Conservation (phyloP, 352 stramenopile species). For the Phytophthora brassicae region DNA sequence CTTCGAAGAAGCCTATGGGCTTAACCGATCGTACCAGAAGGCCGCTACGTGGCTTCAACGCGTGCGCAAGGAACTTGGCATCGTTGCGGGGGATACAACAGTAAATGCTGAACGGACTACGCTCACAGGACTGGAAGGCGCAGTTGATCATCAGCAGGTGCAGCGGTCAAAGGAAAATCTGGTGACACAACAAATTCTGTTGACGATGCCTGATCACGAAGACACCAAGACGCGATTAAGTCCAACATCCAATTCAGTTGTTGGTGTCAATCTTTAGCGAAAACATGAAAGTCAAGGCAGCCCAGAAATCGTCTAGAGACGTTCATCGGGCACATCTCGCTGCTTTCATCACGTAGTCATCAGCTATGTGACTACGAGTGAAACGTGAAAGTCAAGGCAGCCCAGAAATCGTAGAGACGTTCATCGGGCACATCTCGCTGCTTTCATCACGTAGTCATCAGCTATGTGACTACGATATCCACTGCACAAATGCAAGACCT, state of each 20-base stretch:
- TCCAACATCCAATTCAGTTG: constrained; percentile 6
- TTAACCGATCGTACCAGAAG: constrained; percentile 81
- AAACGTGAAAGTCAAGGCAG: constrained; percentile 11
- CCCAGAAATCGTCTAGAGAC: constrained; percentile 20
- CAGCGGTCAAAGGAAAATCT: constrained; percentile 26
- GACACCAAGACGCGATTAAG: constrained; percentile 39
- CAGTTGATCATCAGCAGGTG: constrained; percentile 10
- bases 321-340: not conserved
- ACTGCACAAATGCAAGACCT: constrained; percentile 13
- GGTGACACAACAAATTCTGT: constrained; percentile 52
- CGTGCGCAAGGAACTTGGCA: constrained; percentile 61
- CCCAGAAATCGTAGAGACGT: constrained; percentile 17
- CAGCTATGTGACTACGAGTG: constrained; percentile 16
- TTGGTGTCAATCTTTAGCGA: constrained; percentile 6
- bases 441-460: constrained; percentile 12
- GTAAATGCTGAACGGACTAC: constrained; percentile 3
- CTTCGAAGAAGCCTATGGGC: constrained; percentile 68
- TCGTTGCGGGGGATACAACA: constrained; percentile 14
- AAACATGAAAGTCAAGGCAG: constrained; percentile 11
- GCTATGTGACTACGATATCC: constrained; percentile 13
- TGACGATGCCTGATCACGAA: constrained; percentile 53
- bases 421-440: not conserved
- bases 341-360: constrained; percentile 8
- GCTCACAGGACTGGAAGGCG: constrained; percentile 1
- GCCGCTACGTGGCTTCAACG: constrained; percentile 81